phyloP scores from a whole-genome alignment of 345 rosid genomes.

The Pistacia atlantica region DNA sequence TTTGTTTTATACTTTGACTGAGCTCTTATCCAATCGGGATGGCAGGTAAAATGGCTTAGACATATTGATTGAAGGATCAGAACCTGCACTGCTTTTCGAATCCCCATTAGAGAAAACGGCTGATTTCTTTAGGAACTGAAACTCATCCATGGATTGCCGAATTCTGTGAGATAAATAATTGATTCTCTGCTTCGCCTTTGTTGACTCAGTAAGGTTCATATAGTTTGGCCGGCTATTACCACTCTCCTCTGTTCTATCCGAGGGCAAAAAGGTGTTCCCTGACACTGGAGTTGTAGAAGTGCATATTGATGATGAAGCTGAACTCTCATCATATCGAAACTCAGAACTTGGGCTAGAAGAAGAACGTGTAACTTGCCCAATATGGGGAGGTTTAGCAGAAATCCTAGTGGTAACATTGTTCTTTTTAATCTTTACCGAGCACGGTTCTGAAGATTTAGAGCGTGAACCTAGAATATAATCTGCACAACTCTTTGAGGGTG shows the following conservation, averaged over 20 bases:
- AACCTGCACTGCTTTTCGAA: conserved; percentile 37
- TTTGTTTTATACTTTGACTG: conserved; percentile 16
- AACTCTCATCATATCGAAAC: conserved; percentile 63
- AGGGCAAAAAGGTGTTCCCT: conserved; percentile 55
- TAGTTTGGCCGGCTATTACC: conserved; percentile 67
- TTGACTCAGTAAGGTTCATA: conserved; percentile 86
- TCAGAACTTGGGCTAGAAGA: conserved; percentile 86
- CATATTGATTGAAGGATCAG: conserved; percentile 43
- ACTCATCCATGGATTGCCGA: conserved; percentile 92
- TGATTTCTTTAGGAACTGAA: conserved; percentile 66
- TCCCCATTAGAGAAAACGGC: conserved; percentile 47
- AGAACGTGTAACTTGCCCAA: conserved; percentile 43
- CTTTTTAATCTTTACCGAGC: conserved; percentile 54
- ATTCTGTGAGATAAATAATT: conserved; percentile 36
- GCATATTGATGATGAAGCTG: conserved; percentile 79
- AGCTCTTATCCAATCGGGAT: conserved; percentile 38
- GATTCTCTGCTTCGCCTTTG: conserved; percentile 71
- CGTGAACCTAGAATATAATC: conserved; percentile 29
- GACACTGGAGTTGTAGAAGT: conserved; percentile 70
- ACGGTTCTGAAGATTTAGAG: conserved; percentile 51
- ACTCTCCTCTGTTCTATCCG: conserved; percentile 51
- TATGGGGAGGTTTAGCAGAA: conserved; percentile 64
- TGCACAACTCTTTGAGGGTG: conserved; percentile 37
- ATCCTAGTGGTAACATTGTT: conserved; percentile 81
- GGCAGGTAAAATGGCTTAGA: conserved; percentile 55